These are phyloP conservation scores for Rhodotorula graminis DNA, from an alignment of 768 basidiomycete genomes.

Conservation along the genomic window DNA sequence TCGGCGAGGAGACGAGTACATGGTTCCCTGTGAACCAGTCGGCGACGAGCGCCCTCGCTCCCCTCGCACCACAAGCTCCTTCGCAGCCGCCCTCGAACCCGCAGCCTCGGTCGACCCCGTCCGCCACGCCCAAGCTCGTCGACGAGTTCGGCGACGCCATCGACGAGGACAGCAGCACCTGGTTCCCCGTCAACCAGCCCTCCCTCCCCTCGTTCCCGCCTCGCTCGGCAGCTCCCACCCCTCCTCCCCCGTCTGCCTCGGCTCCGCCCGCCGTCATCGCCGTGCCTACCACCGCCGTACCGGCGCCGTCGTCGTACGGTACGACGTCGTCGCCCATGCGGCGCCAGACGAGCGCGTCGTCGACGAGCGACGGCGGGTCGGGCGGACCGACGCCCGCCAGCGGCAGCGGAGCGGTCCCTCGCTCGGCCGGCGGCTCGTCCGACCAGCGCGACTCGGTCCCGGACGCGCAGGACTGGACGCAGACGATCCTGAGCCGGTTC, in stretches of 20 bases:
- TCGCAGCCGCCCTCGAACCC: background rate
- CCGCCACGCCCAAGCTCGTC: background rate
- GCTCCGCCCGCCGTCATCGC: background rate
- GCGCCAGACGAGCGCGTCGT: conserved; percentile 13
- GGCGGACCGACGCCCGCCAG: background rate
- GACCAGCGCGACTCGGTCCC: conserved; percentile 16
- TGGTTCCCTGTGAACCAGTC: conserved; percentile 26
- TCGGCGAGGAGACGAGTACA: conserved; percentile 26
- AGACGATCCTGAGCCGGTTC: conserved; percentile 23
- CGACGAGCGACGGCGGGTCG: background rate
- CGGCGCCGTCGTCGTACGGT: conserved; percentile 17
- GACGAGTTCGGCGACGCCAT: conserved; percentile 26
- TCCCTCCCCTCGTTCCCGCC: background rate
- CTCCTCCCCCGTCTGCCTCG: background rate
- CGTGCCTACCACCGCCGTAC: background rate
- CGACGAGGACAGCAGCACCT: conserved; percentile 27
- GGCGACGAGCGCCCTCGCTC: no score
- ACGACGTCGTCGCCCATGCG: conserved; percentile 18
- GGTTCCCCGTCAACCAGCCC: conserved; percentile 24
- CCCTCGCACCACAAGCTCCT: no score
- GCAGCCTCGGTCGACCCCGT: background rate
- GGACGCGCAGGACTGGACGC: conserved; percentile 29
- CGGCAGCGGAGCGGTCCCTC: background rate
- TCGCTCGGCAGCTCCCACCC: conserved; percentile 1
- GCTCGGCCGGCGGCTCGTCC: background rate